phyloP scores from a whole-genome alignment of 192 early-diverging fungal genomes.

The Diversispora epigaea region DNA sequence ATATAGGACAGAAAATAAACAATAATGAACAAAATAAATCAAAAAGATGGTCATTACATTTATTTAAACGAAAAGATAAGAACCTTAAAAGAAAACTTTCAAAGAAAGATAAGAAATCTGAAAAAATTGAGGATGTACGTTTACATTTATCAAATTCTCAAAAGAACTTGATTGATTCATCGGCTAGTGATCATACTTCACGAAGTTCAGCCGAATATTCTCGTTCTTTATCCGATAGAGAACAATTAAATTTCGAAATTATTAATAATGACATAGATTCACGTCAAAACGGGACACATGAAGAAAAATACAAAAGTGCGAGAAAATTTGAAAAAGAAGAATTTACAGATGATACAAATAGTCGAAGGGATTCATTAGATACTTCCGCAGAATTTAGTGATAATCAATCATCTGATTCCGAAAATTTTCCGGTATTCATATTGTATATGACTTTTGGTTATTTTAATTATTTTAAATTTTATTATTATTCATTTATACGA shows the following conservation, averaged over 20 bases:
- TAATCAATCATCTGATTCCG: no score
- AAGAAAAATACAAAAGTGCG: no score
- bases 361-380: no score
- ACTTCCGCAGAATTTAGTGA: no score
- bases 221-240: background rate
- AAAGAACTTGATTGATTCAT: background rate
- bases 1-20: background rate
- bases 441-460: no score
- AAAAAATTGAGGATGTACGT: background rate
- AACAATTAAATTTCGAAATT: background rate
- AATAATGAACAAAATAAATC: constrained; percentile 1
- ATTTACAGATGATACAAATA: no score
- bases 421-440: no score
- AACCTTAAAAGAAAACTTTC: constrained; percentile 1
- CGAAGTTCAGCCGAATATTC: background rate
- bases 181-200: constrained; percentile 11
- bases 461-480: no score
- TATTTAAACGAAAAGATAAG: constrained; percentile 23
- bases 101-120: background rate
- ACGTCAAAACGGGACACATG: no score
- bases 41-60: constrained; percentile 2
- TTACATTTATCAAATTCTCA: background rate
- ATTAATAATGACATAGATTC: background rate
- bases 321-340: no score
- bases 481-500: no score